Evolutionary conservation across 1,139 yeast genomes (phyloP).

Genomic region (Suhomyces wounanorum): DNA sequence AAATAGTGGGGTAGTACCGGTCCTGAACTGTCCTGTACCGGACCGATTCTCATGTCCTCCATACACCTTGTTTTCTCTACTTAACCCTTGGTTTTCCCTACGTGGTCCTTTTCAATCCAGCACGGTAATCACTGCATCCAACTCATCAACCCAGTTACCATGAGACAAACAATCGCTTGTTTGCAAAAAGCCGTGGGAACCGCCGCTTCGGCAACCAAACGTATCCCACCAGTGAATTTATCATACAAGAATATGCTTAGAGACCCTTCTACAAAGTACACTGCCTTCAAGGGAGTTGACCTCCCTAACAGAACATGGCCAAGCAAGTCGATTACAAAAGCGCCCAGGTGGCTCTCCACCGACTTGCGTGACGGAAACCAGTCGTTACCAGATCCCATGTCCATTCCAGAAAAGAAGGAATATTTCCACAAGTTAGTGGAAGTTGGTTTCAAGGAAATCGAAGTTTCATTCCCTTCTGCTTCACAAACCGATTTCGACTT

Average conservation of each 20-base stretch:
- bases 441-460: constrained; percentile 51
- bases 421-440: constrained; percentile 48
- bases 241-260: constrained; percentile 34
- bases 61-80: neutral
- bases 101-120: neutral
- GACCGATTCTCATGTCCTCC: neutral
- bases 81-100: neutral
- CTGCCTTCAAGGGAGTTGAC: constrained; percentile 37
- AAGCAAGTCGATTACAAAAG: constrained; percentile 36
- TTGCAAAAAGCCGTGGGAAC: constrained; percentile 27
- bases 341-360: constrained; percentile 53
- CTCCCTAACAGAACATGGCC: constrained; percentile 51
- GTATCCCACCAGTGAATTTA: constrained; percentile 18
- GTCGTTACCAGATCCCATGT: constrained; percentile 53
- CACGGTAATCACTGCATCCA: neutral
- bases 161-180: constrained; percentile 28
- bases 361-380: constrained; percentile 55
- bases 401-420: constrained; percentile 46
- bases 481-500: constrained; percentile 53
- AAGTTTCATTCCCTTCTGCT: constrained; percentile 52
- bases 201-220: constrained; percentile 13
- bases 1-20: neutral
- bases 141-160: constrained; percentile 9
- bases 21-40: neutral
- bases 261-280: constrained; percentile 46